Conservation (phyloP, 2,329 filamentous ascomycete genomes). For the Akanthomyces dipterigenus region DNA sequence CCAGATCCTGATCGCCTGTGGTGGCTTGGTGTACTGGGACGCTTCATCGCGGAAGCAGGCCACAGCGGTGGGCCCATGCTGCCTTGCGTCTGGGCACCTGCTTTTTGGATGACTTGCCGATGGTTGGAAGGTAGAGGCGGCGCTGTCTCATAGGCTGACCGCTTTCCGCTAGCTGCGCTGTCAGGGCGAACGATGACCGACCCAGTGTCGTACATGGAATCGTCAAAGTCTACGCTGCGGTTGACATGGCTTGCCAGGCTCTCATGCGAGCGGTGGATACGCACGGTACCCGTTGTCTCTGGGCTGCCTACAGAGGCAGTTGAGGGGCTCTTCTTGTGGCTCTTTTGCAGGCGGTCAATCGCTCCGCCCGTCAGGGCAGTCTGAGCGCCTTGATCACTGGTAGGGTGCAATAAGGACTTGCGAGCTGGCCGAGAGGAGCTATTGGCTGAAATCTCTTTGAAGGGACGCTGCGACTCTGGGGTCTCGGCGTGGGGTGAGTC, state of each 20-base stretch:
- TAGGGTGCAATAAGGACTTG: conserved; percentile 34
- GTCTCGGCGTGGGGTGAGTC: conserved; percentile 35
- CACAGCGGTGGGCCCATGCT: conserved; percentile 79
- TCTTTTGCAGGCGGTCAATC: conserved; percentile 59
- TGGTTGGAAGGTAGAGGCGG: conserved; percentile 80
- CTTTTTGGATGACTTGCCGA: conserved; percentile 74
- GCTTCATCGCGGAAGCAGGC: conserved; percentile 65
- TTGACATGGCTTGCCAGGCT: conserved; percentile 38
- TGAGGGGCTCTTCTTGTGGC: conserved; percentile 32
- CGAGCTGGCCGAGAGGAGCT: conserved; percentile 33
- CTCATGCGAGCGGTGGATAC: conserved; percentile 42
- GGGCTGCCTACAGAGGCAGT: conserved; percentile 27
- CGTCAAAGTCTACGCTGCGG: conserved; percentile 32
- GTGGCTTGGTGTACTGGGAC: conserved; percentile 57
- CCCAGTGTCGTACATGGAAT: conserved; percentile 30
- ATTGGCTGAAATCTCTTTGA: conserved; percentile 59
- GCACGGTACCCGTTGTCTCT: conserved; percentile 35
- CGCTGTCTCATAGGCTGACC: conserved; percentile 32
- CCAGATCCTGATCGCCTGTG: conserved; percentile 39
- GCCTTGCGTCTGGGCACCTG: conserved; percentile 39
- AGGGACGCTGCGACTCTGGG: conserved; percentile 50
- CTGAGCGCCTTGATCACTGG: conserved; percentile 68
- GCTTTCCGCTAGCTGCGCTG: conserved; percentile 62
- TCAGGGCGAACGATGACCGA: conserved; percentile 49
- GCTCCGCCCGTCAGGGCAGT: conserved; percentile 76